Conservation (phyloP, 2,329 filamentous ascomycete species). For the Hypoxylon sp. region DNA sequence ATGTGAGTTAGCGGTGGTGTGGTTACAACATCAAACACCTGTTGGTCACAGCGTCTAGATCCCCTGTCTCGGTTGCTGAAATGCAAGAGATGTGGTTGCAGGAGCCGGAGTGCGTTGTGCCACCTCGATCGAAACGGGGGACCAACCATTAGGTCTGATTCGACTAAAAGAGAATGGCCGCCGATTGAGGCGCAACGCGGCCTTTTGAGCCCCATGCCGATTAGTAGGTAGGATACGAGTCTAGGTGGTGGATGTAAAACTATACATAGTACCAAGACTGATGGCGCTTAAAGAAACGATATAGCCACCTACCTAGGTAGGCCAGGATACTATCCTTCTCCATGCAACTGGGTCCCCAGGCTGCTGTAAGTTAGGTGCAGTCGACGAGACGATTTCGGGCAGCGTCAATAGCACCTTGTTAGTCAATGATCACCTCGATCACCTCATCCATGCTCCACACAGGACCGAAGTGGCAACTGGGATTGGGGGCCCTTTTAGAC, state of each 20-base stretch:
- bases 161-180: constrained; percentile 32
- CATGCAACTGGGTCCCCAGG: constrained; percentile 33
- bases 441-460: constrained; percentile 45
- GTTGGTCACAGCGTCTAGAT: constrained; percentile 43
- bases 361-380: constrained; percentile 28
- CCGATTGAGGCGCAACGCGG: constrained; percentile 44
- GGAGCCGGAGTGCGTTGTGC: constrained; percentile 44
- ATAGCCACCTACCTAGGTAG: not conserved
- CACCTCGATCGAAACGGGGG: constrained; percentile 45
- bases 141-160: constrained; percentile 40
- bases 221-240: constrained; percentile 28
- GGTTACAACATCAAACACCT: constrained; percentile 45
- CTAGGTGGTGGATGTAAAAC: constrained; percentile 21
- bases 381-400: constrained; percentile 37
- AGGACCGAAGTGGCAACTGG: constrained; percentile 40
- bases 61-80: constrained; percentile 43
- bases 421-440: constrained; percentile 45
- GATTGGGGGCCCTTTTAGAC: constrained; percentile 40
- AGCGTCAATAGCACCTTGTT: constrained; percentile 44
- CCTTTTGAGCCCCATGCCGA: constrained; percentile 42
- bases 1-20: constrained; percentile 42
- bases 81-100: constrained; percentile 46
- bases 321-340: constrained; percentile 17
- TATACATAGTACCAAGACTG: constrained; percentile 22
- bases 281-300: constrained; percentile 15